phyloP scores from a whole-genome alignment of 805 yeast genomes.

The Cyberlindnera mississippiensis region DNA sequence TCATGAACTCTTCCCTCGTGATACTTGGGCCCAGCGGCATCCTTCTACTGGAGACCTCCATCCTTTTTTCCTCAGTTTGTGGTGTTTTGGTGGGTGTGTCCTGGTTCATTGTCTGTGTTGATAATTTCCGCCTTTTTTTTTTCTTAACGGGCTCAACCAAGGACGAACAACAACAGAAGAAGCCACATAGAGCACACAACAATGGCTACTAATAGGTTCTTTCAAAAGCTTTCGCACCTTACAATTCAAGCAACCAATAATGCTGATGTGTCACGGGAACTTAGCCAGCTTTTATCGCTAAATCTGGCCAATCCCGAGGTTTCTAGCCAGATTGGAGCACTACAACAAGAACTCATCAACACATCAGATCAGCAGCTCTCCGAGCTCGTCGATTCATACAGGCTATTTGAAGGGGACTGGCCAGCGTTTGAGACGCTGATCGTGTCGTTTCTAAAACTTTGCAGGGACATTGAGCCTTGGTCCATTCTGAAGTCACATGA shows the following conservation, averaged over 20 bases:
- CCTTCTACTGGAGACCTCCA: conserved; percentile 15
- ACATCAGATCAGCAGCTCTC: conserved; percentile 5
- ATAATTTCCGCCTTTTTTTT: neutral
- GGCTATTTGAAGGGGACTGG: conserved; percentile 34
- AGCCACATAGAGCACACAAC: neutral
- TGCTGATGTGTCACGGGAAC: conserved; percentile 1
- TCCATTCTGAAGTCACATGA: conserved; percentile 53
- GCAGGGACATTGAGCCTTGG: conserved; percentile 53
- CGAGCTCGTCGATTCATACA: conserved; percentile 25
- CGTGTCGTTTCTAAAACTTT: conserved; percentile 38
- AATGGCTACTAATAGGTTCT: conserved; percentile 1
- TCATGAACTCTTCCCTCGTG: conserved; percentile 9
- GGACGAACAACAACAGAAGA: neutral
- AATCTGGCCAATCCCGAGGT: conserved; percentile 10
- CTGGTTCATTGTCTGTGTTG: no score
- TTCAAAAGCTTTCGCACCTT: neutral
- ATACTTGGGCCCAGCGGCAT: conserved; percentile 8
- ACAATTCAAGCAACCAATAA: neutral
- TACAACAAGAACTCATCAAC: conserved; percentile 24
- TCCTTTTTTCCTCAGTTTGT: neutral
- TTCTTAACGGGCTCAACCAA: neutral
- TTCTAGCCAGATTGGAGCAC: conserved; percentile 5
- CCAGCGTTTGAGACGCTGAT: conserved; percentile 43
- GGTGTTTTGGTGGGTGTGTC: neutral
- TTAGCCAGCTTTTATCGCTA: conserved; percentile 14